These are phyloP conservation scores for Akanthomyces lecanii DNA, from an alignment of 2,329 filamentous ascomycete genomes.

Conservation along the genomic window DNA sequence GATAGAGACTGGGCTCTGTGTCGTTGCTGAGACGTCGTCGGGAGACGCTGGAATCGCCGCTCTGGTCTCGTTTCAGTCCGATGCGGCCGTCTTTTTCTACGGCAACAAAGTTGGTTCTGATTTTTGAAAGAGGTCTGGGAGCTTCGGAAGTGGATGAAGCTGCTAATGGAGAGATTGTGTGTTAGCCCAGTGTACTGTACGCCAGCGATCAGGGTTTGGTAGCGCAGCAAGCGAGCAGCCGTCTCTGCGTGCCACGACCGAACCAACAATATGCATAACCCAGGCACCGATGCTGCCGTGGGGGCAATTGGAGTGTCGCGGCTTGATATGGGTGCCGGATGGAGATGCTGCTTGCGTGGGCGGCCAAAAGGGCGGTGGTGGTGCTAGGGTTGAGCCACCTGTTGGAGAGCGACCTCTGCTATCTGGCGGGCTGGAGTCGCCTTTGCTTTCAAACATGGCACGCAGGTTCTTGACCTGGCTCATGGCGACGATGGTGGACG, in stretches of 20 bases:
- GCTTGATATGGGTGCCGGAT: background rate
- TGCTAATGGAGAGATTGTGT: background rate
- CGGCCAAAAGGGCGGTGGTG: slow-evolving; percentile 15
- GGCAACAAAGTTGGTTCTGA: slow-evolving; percentile 70
- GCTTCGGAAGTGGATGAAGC: slow-evolving; percentile 39
- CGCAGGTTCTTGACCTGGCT: slow-evolving; percentile 70
- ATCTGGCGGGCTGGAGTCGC: slow-evolving; percentile 60
- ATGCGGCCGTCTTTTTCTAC: slow-evolving; percentile 62
- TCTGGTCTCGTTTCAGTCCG: slow-evolving; percentile 43
- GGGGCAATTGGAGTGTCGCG: slow-evolving; percentile 3
- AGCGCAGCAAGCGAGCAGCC: slow-evolving; percentile 9
- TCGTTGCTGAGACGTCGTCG: slow-evolving; percentile 34
- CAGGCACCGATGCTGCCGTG: slow-evolving; percentile 1
- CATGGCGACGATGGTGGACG: slow-evolving; percentile 42
- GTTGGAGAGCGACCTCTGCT: slow-evolving; percentile 60
- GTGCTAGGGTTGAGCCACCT: slow-evolving; percentile 38
- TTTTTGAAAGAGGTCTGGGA: slow-evolving; percentile 66
- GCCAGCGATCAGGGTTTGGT: background rate
- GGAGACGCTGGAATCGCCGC: slow-evolving; percentile 36
- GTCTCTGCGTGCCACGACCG: background rate
- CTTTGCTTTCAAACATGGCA: slow-evolving; percentile 76
- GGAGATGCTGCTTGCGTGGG: slow-evolving; percentile 5
- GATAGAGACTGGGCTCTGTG: slow-evolving; percentile 33
- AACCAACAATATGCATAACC: slow-evolving; percentile 4
- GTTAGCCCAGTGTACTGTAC: slow-evolving; percentile 1